Conservation (phyloP, 768 basidiomycete genomes). For the Leccinum pellstonianum region DNA sequence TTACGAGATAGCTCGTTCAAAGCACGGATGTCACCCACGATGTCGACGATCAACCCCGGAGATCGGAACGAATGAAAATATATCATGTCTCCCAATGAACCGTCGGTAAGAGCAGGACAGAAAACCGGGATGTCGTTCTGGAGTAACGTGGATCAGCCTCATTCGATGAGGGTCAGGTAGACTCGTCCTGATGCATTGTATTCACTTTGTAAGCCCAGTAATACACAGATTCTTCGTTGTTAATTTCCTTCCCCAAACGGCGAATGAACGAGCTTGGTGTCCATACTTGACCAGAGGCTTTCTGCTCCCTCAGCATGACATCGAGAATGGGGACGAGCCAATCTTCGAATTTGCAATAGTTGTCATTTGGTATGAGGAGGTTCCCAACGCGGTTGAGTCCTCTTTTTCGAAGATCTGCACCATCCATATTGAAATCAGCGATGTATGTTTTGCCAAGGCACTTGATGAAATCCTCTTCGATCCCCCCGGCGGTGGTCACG, state of each 20-base stretch:
- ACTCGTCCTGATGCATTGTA: conserved; percentile 22
- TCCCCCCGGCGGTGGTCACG: conserved; percentile 96
- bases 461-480: conserved; percentile 99
- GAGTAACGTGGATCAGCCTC: conserved; percentile 27
- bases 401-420: conserved; percentile 77
- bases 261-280: conserved; percentile 92
- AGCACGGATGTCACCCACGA: conserved; percentile 89
- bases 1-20: conserved; percentile 88
- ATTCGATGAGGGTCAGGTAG: conserved; percentile 12
- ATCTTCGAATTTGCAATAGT: conserved; percentile 99
- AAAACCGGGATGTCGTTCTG: conserved; percentile 99
- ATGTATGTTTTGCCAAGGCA: conserved; percentile 97
- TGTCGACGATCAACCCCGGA: conserved; percentile 85
- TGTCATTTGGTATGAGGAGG: conserved; percentile 93
- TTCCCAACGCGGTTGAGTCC: conserved; percentile 99
- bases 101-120: conserved; percentile 97
- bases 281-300: conserved; percentile 69
- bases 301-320: conserved; percentile 86
- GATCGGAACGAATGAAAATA: conserved; percentile 96
- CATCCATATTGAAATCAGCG: conserved; percentile 89
- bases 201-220: conserved; percentile 99
- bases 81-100: conserved; percentile 98
- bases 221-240: conserved; percentile 96
- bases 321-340: conserved; percentile 97
- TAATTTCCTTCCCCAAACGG: conserved; percentile 93